These are phyloP conservation scores for Linnemannia hyalina DNA, from an alignment of 192 early-diverging fungal genomes.

Conservation along the genomic window DNA sequence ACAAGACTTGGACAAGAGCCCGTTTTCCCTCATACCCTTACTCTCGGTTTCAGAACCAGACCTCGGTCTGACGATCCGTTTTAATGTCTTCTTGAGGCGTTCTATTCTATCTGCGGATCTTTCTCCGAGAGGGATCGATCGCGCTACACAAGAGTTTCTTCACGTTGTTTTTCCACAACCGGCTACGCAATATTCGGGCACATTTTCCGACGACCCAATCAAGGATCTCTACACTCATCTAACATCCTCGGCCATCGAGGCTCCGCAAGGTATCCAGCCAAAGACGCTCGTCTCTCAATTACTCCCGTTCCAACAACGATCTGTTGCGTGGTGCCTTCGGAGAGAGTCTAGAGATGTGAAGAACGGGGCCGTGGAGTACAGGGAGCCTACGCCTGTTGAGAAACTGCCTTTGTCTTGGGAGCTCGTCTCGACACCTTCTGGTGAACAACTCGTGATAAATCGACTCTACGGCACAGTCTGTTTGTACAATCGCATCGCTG, in stretches of 20 bases:
- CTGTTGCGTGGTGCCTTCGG: slow-evolving; percentile 32
- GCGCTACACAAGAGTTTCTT: slow-evolving; percentile 1
- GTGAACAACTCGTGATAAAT: slow-evolving; percentile 13
- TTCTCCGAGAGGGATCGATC: too few relatives aligned
- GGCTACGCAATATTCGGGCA: neutral
- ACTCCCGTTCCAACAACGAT: slow-evolving; percentile 27
- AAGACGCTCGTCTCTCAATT: slow-evolving; percentile 7
- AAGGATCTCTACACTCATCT: slow-evolving; percentile 38
- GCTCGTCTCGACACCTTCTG: neutral
- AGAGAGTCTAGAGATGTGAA: slow-evolving; percentile 28
- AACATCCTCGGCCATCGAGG: slow-evolving; percentile 3
- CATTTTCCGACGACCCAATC: slow-evolving; percentile 23
- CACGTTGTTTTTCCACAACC: slow-evolving; percentile 27
- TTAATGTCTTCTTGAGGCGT: too few relatives aligned
- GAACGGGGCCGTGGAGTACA: slow-evolving; percentile 23
- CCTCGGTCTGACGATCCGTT: too few relatives aligned
- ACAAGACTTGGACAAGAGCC: too few relatives aligned
- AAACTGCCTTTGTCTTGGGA: slow-evolving; percentile 44
- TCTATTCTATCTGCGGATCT: too few relatives aligned
- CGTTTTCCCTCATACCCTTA: too few relatives aligned
- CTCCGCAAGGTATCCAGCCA: slow-evolving; percentile 22
- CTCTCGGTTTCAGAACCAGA: too few relatives aligned
- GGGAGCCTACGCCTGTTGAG: slow-evolving; percentile 11
- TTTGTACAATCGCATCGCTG: neutral
- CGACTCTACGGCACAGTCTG: slow-evolving; percentile 22